phyloP scores from a whole-genome alignment of 1,139 yeast species.

The Wickerhamomyces sp. region DNA sequence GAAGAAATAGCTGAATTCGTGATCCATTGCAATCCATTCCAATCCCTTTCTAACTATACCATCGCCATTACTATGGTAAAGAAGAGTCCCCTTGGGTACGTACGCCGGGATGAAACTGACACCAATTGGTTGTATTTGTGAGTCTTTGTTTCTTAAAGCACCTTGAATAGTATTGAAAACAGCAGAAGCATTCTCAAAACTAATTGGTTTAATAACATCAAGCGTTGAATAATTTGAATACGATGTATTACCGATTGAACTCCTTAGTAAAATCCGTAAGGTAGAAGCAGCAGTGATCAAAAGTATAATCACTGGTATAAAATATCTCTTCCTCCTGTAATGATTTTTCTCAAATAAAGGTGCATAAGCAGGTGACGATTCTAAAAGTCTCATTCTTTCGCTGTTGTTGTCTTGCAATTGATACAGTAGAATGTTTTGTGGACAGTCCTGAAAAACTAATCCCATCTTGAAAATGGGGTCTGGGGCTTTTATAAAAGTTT shows the following conservation, averaged over 20 bases:
- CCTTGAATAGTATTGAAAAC: conserved; percentile 48
- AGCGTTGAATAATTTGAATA: not conserved
- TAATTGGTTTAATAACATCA: conserved; percentile 27
- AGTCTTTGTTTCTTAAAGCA: conserved; percentile 44
- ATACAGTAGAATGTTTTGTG: no score
- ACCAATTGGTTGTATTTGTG: conserved; percentile 48
- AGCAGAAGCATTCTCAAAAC: conserved; percentile 45
- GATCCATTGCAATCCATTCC: conserved; percentile 59
- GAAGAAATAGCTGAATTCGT: conserved; percentile 50
- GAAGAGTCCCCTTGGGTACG: conserved; percentile 48
- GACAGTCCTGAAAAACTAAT: no score
- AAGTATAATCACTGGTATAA: no score
- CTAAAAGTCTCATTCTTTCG: not conserved
- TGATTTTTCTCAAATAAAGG: no score
- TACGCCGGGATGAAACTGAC: conserved; percentile 54
- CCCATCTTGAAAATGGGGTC: no score
- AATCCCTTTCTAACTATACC: conserved; percentile 36
- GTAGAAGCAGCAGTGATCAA: no score
- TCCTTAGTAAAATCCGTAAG: no score
- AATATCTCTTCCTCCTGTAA: no score
- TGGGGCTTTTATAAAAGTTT: no score
- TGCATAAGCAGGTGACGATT: no score
- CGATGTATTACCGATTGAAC: no score
- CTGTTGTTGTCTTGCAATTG: no score
- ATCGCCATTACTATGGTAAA: conserved; percentile 42